A percentile compares a stretch with the other conserved stretches of the same genome.
Evolutionary conservation across 371 early-diverging fungal genomes (phyloP).

Genomic region (Globomyces sp.): DNA sequence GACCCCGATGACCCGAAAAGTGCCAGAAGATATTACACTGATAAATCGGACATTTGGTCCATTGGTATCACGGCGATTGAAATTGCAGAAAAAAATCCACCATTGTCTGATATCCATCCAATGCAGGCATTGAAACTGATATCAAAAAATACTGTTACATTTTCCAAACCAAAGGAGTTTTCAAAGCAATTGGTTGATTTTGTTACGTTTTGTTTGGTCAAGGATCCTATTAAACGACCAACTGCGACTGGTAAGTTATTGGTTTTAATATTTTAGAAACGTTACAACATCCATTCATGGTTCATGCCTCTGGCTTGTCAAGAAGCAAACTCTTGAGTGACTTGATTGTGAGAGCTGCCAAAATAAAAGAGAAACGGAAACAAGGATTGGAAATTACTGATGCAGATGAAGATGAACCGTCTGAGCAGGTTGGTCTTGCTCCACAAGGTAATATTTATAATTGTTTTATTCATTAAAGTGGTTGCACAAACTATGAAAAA

Average conservation of each 20-base stretch:
- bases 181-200: constrained; percentile 55
- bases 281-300: constrained; percentile 55
- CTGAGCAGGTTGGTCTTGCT: constrained; percentile 33
- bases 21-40: constrained; percentile 41
- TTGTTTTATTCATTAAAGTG: neutral
- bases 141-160: constrained; percentile 47
- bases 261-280: constrained; percentile 22
- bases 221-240: constrained; percentile 50
- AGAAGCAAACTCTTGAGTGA: constrained; percentile 47
- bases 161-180: constrained; percentile 58
- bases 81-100: constrained; percentile 61
- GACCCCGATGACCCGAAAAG: constrained; percentile 50
- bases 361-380: constrained; percentile 45
- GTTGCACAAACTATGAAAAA: constrained; percentile 3
- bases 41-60: constrained; percentile 58
- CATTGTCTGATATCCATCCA: constrained; percentile 60
- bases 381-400: constrained; percentile 47
- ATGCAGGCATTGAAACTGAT: constrained; percentile 57
- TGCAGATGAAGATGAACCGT: constrained; percentile 53
- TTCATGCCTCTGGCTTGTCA: constrained; percentile 31
- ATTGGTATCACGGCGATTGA: constrained; percentile 64
- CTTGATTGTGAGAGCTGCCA: constrained; percentile 46
- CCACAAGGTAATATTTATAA: neutral
- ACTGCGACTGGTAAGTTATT: constrained; percentile 27
- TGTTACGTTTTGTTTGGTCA: constrained; percentile 45